Percentiles rank a stretch among this genome's conserved stretches.
These are phyloP conservation scores for Gymnopilus dilepis DNA, from an alignment of 768 basidiomycete species.

Conservation along the genomic window DNA sequence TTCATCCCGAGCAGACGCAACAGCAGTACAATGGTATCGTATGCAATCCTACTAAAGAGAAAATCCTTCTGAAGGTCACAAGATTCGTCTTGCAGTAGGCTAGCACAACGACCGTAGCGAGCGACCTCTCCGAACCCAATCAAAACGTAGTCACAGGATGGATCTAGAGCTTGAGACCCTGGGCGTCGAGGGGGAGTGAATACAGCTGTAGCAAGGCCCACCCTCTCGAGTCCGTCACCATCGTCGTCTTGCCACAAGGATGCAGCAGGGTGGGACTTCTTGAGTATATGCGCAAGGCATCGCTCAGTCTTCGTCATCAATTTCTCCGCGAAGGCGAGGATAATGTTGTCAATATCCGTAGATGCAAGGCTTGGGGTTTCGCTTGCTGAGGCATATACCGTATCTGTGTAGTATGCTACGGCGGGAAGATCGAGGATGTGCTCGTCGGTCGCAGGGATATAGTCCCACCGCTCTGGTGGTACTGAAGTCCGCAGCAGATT, in stretches of 20 bases:
- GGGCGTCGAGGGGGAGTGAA: neutral
- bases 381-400: neutral
- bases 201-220: neutral
- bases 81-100: neutral
- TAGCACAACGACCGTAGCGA: neutral
- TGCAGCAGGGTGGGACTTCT: too few relatives aligned
- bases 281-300: neutral
- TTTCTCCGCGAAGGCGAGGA: neutral
- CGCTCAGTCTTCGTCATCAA: neutral
- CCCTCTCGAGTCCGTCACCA: too few relatives aligned
- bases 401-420: neutral
- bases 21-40: neutral
- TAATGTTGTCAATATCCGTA: neutral
- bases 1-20: neutral
- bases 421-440: neutral
- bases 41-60: neutral
- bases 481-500: neutral
- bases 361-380: neutral
- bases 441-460: neutral
- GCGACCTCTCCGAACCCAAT: neutral
- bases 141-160: neutral
- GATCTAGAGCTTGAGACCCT: neutral
- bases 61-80: neutral
- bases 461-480: neutral
- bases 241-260: neutral